Evolutionary conservation across 371 early-diverging fungal genomes (phyloP), one percentile per base, ranked within the genome.

Genomic region (Mortierella sp.): DNA sequence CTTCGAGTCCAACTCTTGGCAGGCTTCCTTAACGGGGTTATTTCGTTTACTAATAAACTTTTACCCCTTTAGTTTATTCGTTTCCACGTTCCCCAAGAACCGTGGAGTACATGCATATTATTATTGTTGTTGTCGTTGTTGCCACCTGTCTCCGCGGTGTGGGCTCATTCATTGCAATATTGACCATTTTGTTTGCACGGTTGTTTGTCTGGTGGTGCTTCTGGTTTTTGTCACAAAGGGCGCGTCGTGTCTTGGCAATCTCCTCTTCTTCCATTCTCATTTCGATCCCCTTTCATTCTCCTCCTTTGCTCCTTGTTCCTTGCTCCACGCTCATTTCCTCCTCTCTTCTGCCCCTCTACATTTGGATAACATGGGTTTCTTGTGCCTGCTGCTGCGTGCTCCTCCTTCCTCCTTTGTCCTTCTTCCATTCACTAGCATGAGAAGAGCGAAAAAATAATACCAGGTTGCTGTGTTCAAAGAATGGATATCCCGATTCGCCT

Each of bases 131-230:
- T 41, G 41, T 2, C 18, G 51, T 8, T 51, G 51, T 21, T 21
- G 21, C 51, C 51, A 51, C 16, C 68, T 41, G 41, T 41, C 68
- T 68, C 41, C 68, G 21, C 43, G 68, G 68, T 68, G 21, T 11
- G 68, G 68, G 68, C 68, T 68, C 68, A 68, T 38, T 68, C 43
- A 41, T 56, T 56, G 21, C 51, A 56, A 27, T 56, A n/a, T 8
- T 27, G 56, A n/a, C 51, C 21, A 51, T 51, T 18, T 18, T 4
- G 51, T 51, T 5, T 51, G 16, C 51, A 51, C 16, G 51, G 18
- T 51, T 49, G 14, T 18, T 18, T 18, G 21, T 18, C 49, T 49
- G 51, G 21, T 51, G 21, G 21, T 51, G 3, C 21, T 51, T 21
- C 16, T 49, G 49, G 49, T 14, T 18, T 14, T 49, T 49, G 18